Evolutionary conservation across 1,139 yeast genomes (phyloP), one percentile per base, ranked within the genome.

Genomic region (Nakaseomyces uthaithaninus): DNA sequence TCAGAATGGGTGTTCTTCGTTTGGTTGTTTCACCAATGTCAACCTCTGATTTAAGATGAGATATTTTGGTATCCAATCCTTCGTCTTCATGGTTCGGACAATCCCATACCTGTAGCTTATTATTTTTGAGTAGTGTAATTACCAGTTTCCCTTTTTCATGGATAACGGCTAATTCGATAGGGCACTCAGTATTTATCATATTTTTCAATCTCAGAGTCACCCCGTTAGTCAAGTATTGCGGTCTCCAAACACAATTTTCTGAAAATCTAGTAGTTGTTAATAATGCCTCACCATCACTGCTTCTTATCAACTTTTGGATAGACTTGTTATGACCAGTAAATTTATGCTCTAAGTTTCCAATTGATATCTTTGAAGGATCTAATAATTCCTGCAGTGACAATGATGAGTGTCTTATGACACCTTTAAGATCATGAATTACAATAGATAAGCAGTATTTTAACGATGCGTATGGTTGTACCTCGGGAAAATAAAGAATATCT

Each of bases 311-410:
- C 41, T 69, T 71, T 49, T 76, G 75, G 16, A 89, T 78, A 0
- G 95, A 82, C 55, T 86, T 87, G 40, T 77, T 72, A 53, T 86
- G 95, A 0, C 97, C 97, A 4, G 93, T 87, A 42, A 80, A 74
- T 51, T 81, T 80, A 51, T 75, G 69, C 27, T 66, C 63, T 10
- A 72, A 41, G 17, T 46, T 41, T 12, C 58, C 61, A 4, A 51
- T 41, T 24, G 50, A 45, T 15, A 52, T 33, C 3, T 48, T 41
- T 5, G 42, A 33, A 43, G 46, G 44, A 45, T 54, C 54, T 26
- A 70, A 45, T 24, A 74, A 41, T 27, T 60, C 56, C 36, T 61
- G 56, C 42, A 72, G 49, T n/a, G 61, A 45, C 3, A 75, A 44
- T 2, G 66, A 63, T 11, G 71, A 65, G 41, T 71, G 74, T 39